Percentiles rank a stretch among this genome's conserved stretches.
Conservation (phyloP, 2,329 filamentous ascomycete species). For the Phoma sp. region DNA sequence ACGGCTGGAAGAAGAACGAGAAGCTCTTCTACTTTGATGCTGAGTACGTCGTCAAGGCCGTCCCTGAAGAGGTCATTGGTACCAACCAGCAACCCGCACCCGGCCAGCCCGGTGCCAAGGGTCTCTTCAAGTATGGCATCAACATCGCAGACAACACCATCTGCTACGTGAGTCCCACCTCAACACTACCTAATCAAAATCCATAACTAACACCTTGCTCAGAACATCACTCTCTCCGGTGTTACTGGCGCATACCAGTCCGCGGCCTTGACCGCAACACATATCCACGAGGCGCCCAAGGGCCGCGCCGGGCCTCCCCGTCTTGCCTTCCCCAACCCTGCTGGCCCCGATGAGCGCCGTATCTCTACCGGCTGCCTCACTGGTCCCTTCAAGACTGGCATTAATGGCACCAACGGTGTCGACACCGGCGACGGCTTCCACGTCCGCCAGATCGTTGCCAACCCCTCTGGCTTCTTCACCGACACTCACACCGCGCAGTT, state of each 20-base stretch:
- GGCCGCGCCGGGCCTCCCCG: slow-evolving; percentile 59
- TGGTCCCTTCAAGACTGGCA: slow-evolving; percentile 35
- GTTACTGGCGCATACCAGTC: slow-evolving; percentile 60
- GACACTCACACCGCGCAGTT: slow-evolving; percentile 60
- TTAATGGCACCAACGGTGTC: slow-evolving; percentile 37
- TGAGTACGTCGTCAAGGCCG: slow-evolving; percentile 56
- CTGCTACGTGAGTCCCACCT: slow-evolving; percentile 46
- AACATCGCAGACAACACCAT: slow-evolving; percentile 54
- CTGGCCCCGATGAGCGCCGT: slow-evolving; percentile 45
- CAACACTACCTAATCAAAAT: background rate
- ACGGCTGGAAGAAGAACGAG: slow-evolving; percentile 32
- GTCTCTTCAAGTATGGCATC: slow-evolving; percentile 61
- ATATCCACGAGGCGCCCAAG: slow-evolving; percentile 59
- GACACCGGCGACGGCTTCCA: slow-evolving; percentile 58
- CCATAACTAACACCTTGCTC: slow-evolving; percentile 1
- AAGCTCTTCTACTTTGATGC: slow-evolving; percentile 55
- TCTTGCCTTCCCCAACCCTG: slow-evolving; percentile 46
- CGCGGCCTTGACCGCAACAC: slow-evolving; percentile 59
- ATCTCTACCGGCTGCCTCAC: slow-evolving; percentile 35
- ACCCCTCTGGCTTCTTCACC: slow-evolving; percentile 59
- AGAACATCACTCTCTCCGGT: slow-evolving; percentile 58
- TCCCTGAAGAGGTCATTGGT: slow-evolving; percentile 58
- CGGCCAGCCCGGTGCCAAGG: slow-evolving; percentile 54
- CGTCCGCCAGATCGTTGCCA: slow-evolving; percentile 58
- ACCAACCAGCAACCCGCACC: slow-evolving; percentile 45